Base-by-base conservation (phyloP, 1,139 yeast genomes). In the Saccharomyces hybrid region DNA sequence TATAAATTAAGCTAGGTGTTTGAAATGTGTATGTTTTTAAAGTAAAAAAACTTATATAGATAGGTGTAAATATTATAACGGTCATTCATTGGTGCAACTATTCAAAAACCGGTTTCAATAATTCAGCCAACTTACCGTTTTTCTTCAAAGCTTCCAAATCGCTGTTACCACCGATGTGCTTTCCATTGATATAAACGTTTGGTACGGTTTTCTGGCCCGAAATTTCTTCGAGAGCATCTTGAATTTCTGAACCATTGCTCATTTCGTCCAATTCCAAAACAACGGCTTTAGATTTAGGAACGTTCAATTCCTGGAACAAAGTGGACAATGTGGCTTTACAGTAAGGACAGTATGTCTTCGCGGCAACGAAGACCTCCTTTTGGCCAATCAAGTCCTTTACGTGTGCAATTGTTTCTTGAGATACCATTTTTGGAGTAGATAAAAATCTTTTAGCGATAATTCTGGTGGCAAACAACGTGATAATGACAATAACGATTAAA, bases 191-290 rank as follows among this genome's bases (percentile, higher is more conserved):
- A 74, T 86, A 90, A 61, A 93, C 81, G 72, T 87, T 91, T 59
- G 99, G 99, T 56, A 93, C 98, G 46, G 97, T 89, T 64, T 82
- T 79, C 76, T 93, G 98, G 59, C 97, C 96, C 47, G 95, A 86
- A 60, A 89, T 72, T 67, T 86, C 83, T 50, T 68, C 70, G 59
- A 93, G 78, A 56, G 95, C 95, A 52, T 79, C 84, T 75, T 93
- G 98, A 63, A 91, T 81, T n/a, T 78, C 85, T 16, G 71, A 67
- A 47, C 90, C 91, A 51, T 84, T 84, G 21, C 66, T 67, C 58
- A 75, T 66, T 53, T 72, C 70, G 71, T 88, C 87, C 69, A 88
- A 78, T 71, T 88, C 93, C 60, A 86, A 61, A 48, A 86, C 77
- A 61, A 78, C 75, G 38, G 88, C 86, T 53, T 84, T 80, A 56